These are phyloP conservation scores for Pseudocercospora fuligena DNA, from an alignment of 2,329 filamentous ascomycete species.

Conservation along the genomic window DNA sequence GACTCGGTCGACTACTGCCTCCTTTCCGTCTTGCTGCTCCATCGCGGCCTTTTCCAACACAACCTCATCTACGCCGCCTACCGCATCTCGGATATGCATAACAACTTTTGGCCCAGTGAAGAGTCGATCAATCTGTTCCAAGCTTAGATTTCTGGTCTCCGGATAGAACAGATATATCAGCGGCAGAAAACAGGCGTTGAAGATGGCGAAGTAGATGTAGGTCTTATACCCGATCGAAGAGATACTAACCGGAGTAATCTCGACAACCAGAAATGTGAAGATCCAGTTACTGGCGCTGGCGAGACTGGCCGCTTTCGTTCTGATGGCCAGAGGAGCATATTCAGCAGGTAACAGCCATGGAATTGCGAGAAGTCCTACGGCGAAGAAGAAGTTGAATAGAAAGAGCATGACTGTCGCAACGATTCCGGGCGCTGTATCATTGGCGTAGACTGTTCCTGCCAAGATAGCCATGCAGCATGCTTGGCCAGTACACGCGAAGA, in stretches of 20 bases:
- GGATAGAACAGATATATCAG: constrained; percentile 65
- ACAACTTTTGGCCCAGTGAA: constrained; percentile 44
- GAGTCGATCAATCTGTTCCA: constrained; percentile 60
- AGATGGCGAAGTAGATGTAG: constrained; percentile 54
- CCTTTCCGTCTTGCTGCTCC: constrained; percentile 6
- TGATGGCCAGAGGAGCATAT: constrained; percentile 90
- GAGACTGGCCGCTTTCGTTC: constrained; percentile 91
- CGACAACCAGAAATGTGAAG: constrained; percentile 44
- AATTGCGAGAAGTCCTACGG: constrained; percentile 60
- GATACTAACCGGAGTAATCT: constrained; percentile 48
- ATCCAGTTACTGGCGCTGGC: constrained; percentile 67
- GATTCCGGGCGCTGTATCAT: constrained; percentile 45
- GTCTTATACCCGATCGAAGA: constrained; percentile 38
- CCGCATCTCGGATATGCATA: constrained; percentile 25
- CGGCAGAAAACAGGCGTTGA: constrained; percentile 60
- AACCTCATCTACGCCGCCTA: constrained; percentile 16
- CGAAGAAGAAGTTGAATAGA: constrained; percentile 42
- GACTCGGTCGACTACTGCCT: constrained; percentile 14
- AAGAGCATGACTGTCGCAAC: constrained; percentile 51
- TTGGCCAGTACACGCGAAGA: constrained; percentile 40
- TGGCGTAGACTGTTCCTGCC: constrained; percentile 50
- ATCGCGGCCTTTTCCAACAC: neutral
- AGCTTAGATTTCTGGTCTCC: constrained; percentile 44
- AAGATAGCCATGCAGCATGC: constrained; percentile 53
- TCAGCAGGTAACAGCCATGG: constrained; percentile 96